Conservation (phyloP, 2,329 filamentous ascomycete genomes). For the Aspergillus transmontanensis region DNA sequence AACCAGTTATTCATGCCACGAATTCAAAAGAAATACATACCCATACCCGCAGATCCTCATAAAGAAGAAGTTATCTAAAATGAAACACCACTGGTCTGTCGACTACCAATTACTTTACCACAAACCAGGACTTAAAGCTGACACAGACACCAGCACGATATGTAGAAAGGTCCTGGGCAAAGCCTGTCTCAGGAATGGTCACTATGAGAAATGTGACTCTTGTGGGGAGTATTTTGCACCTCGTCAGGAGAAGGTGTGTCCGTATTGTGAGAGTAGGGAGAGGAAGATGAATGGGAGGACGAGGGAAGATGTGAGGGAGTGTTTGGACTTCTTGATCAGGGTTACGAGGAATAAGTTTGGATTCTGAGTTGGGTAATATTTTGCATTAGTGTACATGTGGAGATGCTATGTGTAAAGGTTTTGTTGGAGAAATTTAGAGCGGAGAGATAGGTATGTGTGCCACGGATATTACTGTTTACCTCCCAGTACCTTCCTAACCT, state of each 20-base stretch:
- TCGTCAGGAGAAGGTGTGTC: neutral
- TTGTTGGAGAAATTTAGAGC: neutral
- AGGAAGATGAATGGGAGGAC: neutral
- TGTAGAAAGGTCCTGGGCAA: neutral
- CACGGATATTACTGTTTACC: neutral
- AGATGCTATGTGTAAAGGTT: neutral
- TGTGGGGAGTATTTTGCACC: neutral
- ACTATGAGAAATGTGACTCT: neutral
- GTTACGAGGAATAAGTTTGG: neutral
- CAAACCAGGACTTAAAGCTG: too few relatives aligned
- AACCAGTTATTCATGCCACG: neutral
- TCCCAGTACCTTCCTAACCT: slow-evolving; percentile 21
- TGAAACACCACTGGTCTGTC: neutral
- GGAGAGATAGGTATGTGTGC: neutral
- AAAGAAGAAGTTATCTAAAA: neutral
- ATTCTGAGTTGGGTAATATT: neutral
- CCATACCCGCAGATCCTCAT: neutral
- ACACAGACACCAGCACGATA: neutral
- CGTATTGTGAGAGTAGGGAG: neutral
- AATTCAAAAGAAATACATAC: neutral
- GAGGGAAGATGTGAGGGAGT: neutral
- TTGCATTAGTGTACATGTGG: neutral
- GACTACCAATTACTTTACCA: too few relatives aligned
- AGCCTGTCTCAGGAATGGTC: neutral
- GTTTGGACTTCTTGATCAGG: neutral